These are phyloP conservation scores for Dictyostelium firmibasis DNA, from an alignment of 78 protist genomes.

Conservation along the genomic window DNA sequence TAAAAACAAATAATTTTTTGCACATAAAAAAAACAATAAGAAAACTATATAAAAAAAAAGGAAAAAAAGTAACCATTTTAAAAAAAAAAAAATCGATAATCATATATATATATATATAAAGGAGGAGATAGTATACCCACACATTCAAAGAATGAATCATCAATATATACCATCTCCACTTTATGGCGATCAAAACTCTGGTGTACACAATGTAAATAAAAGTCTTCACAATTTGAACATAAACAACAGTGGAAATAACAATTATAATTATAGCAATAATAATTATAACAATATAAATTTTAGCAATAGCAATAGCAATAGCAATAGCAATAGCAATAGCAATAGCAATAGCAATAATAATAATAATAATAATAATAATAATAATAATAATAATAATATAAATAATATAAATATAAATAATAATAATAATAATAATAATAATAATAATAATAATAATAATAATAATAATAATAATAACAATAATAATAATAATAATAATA, in stretches of 20 bases:
- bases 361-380: background rate
- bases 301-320: too few species aligned
- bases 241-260: background rate
- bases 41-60: background rate
- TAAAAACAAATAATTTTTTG: background rate
- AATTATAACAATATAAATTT: too few species aligned
- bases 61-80: too few species aligned
- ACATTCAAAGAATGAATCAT: background rate
- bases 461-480: too few species aligned
- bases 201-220: background rate
- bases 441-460: too few species aligned
- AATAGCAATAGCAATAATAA: too few species aligned
- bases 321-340: too few species aligned
- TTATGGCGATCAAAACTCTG: background rate
- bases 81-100: background rate
- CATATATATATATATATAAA: background rate
- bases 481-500: too few species aligned
- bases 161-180: background rate
- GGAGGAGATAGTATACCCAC: background rate
- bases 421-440: too few species aligned
- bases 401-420: too few species aligned
- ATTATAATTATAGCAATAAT: background rate
- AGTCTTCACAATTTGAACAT: background rate
- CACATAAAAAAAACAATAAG: background rate
- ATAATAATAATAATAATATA: background rate